Evolutionary conservation across 1,284 basidiomycete species (phyloP), one percentile per base, ranked within the genome.

Genomic region (Ceratobasidium papillatum): DNA sequence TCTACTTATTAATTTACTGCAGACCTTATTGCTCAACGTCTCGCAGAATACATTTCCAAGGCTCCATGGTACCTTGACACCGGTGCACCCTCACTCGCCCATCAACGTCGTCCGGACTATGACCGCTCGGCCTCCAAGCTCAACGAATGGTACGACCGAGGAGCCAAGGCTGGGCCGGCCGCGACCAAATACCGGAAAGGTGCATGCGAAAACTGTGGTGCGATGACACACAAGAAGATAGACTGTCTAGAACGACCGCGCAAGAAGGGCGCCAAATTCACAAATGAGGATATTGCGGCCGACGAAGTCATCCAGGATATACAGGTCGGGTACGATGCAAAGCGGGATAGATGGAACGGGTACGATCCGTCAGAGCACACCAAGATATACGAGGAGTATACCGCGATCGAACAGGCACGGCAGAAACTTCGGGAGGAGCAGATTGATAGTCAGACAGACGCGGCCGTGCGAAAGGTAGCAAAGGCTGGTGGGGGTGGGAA

Each of bases 41-140:
- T 8, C 62, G 8, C 79, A 94, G 94, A 96, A 82, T 95, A 95
- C 80, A 95, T 95, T 79, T 92, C 94, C 5, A 95, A 98, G 83
- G 97, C 95, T 19, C 98, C 98, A 77, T 99, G 98, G 98, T 99
- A 99, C 83, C 89, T 98, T 79, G 94, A 96, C 83, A 94, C 92
- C 19, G 94, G 94, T 59, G 92, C 89, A 49, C 94, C 96, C 0
- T 95, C 95, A 9, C 88, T 99, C 73, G 93, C 90, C 80, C 97
- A 99, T 86, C 98, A 99, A 84, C 92, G 93, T 80, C 89, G 89
- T 77, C 89, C 87, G n/a, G 86, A 90, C 12, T 89, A 91, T 64
- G 91, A 93, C 77, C 85, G 85, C 54, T 85, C 87, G 63, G 82
- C 88, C 14, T 85, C 87, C 78, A 93, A 93, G 81, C 90, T 98